These are phyloP conservation scores for Byssothecium circinans DNA, from an alignment of 2,329 filamentous ascomycete species.

Conservation along the genomic window DNA sequence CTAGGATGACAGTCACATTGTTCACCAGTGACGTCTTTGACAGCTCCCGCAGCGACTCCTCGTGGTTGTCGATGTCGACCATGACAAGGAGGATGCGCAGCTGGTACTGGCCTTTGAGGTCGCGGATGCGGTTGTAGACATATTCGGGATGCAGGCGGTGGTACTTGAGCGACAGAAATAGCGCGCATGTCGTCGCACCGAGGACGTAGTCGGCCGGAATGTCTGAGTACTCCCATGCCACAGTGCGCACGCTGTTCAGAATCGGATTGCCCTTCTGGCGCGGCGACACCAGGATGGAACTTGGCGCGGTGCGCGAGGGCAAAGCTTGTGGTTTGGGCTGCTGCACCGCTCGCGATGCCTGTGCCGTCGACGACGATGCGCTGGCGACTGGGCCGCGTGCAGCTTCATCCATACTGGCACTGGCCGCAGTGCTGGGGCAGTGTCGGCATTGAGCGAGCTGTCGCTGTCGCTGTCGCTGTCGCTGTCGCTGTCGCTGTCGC, in stretches of 20 bases:
- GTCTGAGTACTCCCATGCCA: conserved; percentile 96
- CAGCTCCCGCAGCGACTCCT: conserved; percentile 84
- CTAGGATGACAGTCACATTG: conserved; percentile 86
- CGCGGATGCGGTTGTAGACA: conserved; percentile 89
- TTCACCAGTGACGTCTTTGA: conserved; percentile 92
- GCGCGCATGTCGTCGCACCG: conserved; percentile 81
- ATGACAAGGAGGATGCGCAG: conserved; percentile 84
- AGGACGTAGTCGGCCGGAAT: conserved; percentile 94
- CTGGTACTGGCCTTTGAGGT: conserved; percentile 81
- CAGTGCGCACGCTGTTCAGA: conserved; percentile 74
- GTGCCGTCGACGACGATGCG: conserved; percentile 15
- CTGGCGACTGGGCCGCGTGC: conserved; percentile 17
- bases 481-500: background rate
- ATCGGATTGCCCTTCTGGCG: conserved; percentile 96
- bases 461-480: background rate
- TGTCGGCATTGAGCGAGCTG: background rate
- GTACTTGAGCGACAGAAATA: conserved; percentile 95
- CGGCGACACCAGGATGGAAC: conserved; percentile 84
- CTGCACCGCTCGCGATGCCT: conserved; percentile 54
- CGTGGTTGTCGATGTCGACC: conserved; percentile 94
- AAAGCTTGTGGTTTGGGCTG: conserved; percentile 90
- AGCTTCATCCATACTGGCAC: conserved; percentile 38
- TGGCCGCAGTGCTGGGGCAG: conserved; percentile 22
- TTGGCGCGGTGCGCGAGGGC: conserved; percentile 65
- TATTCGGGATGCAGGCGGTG: conserved; percentile 97